These are phyloP conservation scores for Umbelopsis vinacea DNA, from an alignment of 192 early-diverging fungal species.

Conservation along the genomic window DNA sequence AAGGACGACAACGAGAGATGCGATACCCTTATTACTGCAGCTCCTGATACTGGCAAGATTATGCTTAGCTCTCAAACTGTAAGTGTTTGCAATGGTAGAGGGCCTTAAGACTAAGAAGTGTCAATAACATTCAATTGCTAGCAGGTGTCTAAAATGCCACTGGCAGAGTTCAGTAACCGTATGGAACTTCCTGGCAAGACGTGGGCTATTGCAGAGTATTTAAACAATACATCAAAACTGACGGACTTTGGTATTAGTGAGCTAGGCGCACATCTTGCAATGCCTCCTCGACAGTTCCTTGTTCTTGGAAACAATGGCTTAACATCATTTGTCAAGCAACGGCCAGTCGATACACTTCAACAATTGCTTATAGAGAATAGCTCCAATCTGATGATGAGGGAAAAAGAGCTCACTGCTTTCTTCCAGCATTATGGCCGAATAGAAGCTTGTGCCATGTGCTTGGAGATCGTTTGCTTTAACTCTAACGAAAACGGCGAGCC, in stretches of 20 bases:
- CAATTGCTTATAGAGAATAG: slow-evolving; percentile 57
- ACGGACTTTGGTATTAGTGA: slow-evolving; percentile 60
- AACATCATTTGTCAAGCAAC: slow-evolving; percentile 66
- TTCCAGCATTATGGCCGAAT: slow-evolving; percentile 60
- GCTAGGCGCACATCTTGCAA: slow-evolving; percentile 61
- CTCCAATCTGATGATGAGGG: slow-evolving; percentile 2
- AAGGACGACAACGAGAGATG: slow-evolving; percentile 68
- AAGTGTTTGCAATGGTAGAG: neutral
- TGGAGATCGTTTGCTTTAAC: slow-evolving; percentile 61
- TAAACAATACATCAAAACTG: slow-evolving; percentile 33
- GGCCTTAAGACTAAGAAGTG: neutral
- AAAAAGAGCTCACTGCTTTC: slow-evolving; percentile 34
- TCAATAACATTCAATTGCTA: neutral
- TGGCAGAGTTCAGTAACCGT: slow-evolving; percentile 54
- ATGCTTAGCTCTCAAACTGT: slow-evolving; percentile 16
- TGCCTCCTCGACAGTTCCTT: slow-evolving; percentile 64
- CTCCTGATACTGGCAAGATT: slow-evolving; percentile 66
- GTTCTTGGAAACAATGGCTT: slow-evolving; percentile 81
- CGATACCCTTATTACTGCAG: slow-evolving; percentile 67
- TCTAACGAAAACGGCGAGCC: slow-evolving; percentile 24
- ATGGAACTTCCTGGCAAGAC: slow-evolving; percentile 78
- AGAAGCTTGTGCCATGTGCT: slow-evolving; percentile 87
- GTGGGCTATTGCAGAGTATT: slow-evolving; percentile 77
- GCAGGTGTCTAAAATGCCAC: slow-evolving; percentile 38
- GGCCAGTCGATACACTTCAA: slow-evolving; percentile 78